phyloP scores from a whole-genome alignment of 2,329 filamentous ascomycete genomes.

The Paraphaeosphaeria sporulosa region DNA sequence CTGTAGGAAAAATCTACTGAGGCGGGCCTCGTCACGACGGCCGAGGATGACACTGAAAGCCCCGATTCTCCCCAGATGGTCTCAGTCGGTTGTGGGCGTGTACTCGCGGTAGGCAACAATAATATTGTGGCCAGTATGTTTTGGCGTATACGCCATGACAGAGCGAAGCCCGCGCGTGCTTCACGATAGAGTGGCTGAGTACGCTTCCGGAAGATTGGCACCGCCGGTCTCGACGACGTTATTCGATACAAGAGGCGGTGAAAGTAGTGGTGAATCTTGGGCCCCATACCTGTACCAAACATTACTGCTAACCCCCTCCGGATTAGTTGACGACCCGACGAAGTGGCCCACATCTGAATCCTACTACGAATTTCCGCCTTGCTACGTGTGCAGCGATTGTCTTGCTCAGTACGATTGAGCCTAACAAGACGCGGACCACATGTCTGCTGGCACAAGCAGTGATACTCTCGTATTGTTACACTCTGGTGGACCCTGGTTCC shows the following conservation, averaged over 20 bases:
- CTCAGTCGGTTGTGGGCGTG: neutral
- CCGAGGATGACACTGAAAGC: neutral
- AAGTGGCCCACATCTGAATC: neutral
- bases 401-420: constrained; percentile 1
- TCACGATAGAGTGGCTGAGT: neutral
- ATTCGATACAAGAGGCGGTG: constrained; percentile 7
- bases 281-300: neutral
- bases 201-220: neutral
- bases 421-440: neutral
- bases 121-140: neutral
- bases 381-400: neutral
- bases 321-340: neutral
- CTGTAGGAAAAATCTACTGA: no score
- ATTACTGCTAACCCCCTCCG: neutral
- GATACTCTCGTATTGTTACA: neutral
- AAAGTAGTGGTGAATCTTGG: neutral
- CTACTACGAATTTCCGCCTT: constrained; percentile 2
- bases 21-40: no score
- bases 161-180: neutral
- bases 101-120: neutral
- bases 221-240: neutral
- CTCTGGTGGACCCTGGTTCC: neutral
- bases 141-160: neutral
- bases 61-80: neutral
- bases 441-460: neutral